phyloP scores from a whole-genome alignment of 2,329 filamentous ascomycete species.

The Pseudovirgaria hyperparasitica region DNA sequence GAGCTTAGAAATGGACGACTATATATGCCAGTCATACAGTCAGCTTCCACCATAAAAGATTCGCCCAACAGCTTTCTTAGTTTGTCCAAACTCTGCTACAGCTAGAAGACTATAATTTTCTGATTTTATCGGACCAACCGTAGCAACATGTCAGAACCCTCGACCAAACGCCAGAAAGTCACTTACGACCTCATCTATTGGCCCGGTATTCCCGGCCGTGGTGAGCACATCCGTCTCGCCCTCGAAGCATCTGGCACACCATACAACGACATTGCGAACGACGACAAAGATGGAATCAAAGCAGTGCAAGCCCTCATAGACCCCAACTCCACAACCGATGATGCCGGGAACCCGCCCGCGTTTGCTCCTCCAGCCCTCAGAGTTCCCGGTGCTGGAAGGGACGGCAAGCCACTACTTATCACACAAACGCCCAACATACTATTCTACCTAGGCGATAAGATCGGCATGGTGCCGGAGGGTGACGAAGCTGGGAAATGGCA shows the following conservation, averaged over 20 bases:
- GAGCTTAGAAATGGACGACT: too few species aligned
- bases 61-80: too few species aligned
- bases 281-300: constrained; percentile 36
- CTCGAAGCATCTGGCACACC: constrained; percentile 55
- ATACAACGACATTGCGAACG: constrained; percentile 50
- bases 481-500: constrained; percentile 39
- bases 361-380: constrained; percentile 55
- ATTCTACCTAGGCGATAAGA: constrained; percentile 50
- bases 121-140: too few species aligned
- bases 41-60: too few species aligned
- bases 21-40: too few species aligned
- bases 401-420: constrained; percentile 46
- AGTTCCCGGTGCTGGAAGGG: constrained; percentile 32
- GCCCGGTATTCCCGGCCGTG: constrained; percentile 58
- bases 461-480: constrained; percentile 42
- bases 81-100: too few species aligned
- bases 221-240: constrained; percentile 58
- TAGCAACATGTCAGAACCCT: constrained; percentile 8
- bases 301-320: constrained; percentile 37
- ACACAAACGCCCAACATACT: constrained; percentile 63
- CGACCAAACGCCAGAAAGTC: constrained; percentile 19
- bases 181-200: constrained; percentile 60
- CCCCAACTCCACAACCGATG: constrained; percentile 35
- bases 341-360: constrained; percentile 46
- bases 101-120: too few species aligned